phyloP scores from a whole-genome alignment of 192 early-diverging fungal species.

The Coemansia sp. region DNA sequence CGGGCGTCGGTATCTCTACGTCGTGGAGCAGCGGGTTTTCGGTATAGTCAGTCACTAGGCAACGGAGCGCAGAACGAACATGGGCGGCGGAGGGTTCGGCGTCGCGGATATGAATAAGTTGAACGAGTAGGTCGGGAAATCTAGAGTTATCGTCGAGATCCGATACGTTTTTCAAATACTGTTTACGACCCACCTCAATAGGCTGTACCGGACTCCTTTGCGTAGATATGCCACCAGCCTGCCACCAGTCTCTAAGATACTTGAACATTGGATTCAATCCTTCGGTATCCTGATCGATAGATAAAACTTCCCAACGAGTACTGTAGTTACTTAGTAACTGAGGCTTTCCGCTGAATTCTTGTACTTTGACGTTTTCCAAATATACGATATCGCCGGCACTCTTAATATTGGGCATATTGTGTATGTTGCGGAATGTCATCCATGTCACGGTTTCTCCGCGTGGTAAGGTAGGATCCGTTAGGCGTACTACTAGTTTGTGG shows the following conservation, averaged over 20 bases:
- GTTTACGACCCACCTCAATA: too few species aligned
- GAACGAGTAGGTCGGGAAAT: conserved; percentile 23
- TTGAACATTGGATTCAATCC: conserved; percentile 11
- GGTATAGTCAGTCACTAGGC: conserved; percentile 29
- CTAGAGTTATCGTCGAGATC: neutral
- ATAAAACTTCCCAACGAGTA: conserved; percentile 21
- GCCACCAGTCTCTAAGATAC: conserved; percentile 28
- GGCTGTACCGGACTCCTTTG: too few species aligned
- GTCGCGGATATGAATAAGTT: conserved; percentile 14
- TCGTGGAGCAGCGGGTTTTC: conserved; percentile 12
- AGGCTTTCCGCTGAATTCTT: neutral
- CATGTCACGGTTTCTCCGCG: neutral
- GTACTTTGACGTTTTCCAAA: conserved; percentile 17
- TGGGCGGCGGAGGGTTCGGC: neutral
- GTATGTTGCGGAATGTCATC: conserved; percentile 10
- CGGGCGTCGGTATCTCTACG: neutral
- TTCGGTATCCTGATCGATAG: neutral
- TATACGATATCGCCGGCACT: conserved; percentile 27
- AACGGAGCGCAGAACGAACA: conserved; percentile 7
- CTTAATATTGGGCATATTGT: conserved; percentile 19
- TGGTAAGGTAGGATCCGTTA: conserved; percentile 18
- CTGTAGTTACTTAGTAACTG: conserved; percentile 9
- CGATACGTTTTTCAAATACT: conserved; percentile 11
- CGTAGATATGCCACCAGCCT: too few species aligned
- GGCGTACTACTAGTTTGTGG: conserved; percentile 12